Conservation (phyloP, 306 rosid species). For the Urtica urens region DNA sequence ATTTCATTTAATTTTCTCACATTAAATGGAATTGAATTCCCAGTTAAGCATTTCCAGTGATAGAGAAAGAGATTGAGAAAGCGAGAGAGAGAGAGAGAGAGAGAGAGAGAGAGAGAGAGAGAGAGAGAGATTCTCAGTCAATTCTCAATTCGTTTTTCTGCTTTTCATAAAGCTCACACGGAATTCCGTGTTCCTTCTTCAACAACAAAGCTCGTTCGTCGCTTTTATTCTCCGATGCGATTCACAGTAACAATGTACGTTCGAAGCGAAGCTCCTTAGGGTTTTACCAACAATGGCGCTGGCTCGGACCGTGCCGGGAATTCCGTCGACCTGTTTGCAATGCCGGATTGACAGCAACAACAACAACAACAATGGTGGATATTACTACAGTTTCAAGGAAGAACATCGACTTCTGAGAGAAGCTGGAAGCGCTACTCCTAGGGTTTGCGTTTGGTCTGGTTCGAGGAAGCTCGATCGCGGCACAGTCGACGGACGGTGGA, state of each 20-base stretch:
- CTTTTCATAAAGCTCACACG: not conserved
- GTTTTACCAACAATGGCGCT: conserved; percentile 35
- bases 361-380: not conserved
- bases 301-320: conserved; percentile 31
- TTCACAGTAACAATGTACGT: not conserved
- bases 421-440: conserved; percentile 17
- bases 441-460: conserved; percentile 28
- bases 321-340: conserved; percentile 28
- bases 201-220: not conserved
- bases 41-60: too few relatives aligned
- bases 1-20: too few relatives aligned
- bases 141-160: not conserved
- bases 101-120: not conserved
- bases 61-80: too few relatives aligned
- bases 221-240: not conserved
- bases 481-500: conserved; percentile 25
- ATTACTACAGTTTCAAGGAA: conserved; percentile 5
- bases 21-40: too few relatives aligned
- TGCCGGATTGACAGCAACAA: conserved; percentile 18
- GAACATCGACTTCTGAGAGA: conserved; percentile 15
- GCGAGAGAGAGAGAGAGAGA: not conserved
- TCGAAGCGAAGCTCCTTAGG: not conserved
- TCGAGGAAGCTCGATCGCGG: conserved; percentile 20
- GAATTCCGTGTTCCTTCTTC: conserved; percentile 1
- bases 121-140: not conserved